Conservation (phyloP, 495 filamentous ascomycete species). For the Corynascus novoguineensis region DNA sequence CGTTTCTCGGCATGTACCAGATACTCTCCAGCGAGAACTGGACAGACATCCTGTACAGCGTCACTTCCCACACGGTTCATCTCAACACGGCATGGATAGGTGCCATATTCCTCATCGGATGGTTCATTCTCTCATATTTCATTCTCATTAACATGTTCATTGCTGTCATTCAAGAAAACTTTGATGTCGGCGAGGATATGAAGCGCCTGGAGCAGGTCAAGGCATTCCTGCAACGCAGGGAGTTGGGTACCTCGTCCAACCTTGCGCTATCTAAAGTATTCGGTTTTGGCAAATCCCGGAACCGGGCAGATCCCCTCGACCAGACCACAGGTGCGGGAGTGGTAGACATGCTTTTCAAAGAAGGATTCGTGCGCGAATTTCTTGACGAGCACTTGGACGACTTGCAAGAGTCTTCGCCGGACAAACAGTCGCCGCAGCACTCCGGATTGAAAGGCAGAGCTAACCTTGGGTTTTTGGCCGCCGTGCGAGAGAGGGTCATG, state of each 20-base stretch:
- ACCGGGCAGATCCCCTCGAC: slow-evolving; percentile 75
- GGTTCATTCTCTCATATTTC: slow-evolving; percentile 94
- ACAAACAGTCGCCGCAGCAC: slow-evolving; percentile 33
- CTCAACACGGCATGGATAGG: slow-evolving; percentile 85
- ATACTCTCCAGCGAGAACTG: slow-evolving; percentile 97
- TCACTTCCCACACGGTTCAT: slow-evolving; percentile 57
- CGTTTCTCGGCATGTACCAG: slow-evolving; percentile 97
- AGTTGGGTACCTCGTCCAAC: slow-evolving; percentile 65
- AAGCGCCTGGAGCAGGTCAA: slow-evolving; percentile 95
- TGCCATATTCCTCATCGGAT: slow-evolving; percentile 84
- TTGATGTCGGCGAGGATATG: slow-evolving; percentile 98
- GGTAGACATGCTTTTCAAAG: slow-evolving; percentile 92
- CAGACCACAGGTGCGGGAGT: slow-evolving; percentile 80
- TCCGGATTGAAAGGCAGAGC: slow-evolving; percentile 25
- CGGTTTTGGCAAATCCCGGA: slow-evolving; percentile 60
- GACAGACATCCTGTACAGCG: slow-evolving; percentile 81
- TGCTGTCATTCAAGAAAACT: slow-evolving; percentile 99
- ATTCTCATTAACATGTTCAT: slow-evolving; percentile 99
- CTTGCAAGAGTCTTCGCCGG: slow-evolving; percentile 36
- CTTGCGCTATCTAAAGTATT: slow-evolving; percentile 86
- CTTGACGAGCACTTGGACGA: slow-evolving; percentile 64
- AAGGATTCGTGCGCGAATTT: slow-evolving; percentile 90
- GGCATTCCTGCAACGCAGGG: slow-evolving; percentile 86
- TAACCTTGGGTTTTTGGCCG: slow-evolving; percentile 51
- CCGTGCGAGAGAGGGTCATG: slow-evolving; percentile 51